Conservation (phyloP, 2,329 filamentous ascomycete genomes). For the Hymenoscyphus linearis region DNA sequence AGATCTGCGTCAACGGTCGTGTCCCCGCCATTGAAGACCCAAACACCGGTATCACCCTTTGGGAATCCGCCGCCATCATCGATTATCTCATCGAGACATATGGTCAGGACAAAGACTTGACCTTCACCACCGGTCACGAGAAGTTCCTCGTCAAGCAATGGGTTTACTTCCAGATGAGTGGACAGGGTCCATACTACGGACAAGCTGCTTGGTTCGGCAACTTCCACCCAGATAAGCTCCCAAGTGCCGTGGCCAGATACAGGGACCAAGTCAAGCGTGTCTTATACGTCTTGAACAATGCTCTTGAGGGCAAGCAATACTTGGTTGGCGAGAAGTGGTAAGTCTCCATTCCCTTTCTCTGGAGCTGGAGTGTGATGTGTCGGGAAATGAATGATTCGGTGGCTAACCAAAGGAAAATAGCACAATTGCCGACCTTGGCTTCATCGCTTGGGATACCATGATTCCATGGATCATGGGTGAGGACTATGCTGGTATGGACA, state of each 20-base stretch:
- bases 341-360: background rate
- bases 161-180: conserved; percentile 36
- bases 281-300: conserved; percentile 37
- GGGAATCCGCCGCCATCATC: conserved; percentile 42
- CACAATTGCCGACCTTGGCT: conserved; percentile 35
- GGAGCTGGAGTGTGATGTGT: background rate
- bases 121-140: conserved; percentile 30
- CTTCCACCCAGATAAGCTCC: conserved; percentile 37
- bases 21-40: conserved; percentile 34
- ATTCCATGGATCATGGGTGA: conserved; percentile 11
- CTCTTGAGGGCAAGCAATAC: conserved; percentile 33
- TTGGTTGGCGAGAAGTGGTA: conserved; percentile 36
- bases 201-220: conserved; percentile 32
- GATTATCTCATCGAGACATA: conserved; percentile 35
- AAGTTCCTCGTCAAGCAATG: conserved; percentile 34
- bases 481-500: conserved; percentile 6
- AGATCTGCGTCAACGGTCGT: conserved; percentile 26
- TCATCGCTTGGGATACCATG: conserved; percentile 14
- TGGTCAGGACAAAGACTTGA: conserved; percentile 34
- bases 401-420: background rate
- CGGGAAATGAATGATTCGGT: background rate
- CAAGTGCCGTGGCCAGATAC: conserved; percentile 40
- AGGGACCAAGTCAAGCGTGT: conserved; percentile 34
- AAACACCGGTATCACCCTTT: conserved; percentile 37
- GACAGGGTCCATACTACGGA: conserved; percentile 39